A percentile compares a stretch with the other conserved stretches of the same genome.
Evolutionary conservation across 345 rosid species (phyloP).

Genomic region (Populus nigra): DNA sequence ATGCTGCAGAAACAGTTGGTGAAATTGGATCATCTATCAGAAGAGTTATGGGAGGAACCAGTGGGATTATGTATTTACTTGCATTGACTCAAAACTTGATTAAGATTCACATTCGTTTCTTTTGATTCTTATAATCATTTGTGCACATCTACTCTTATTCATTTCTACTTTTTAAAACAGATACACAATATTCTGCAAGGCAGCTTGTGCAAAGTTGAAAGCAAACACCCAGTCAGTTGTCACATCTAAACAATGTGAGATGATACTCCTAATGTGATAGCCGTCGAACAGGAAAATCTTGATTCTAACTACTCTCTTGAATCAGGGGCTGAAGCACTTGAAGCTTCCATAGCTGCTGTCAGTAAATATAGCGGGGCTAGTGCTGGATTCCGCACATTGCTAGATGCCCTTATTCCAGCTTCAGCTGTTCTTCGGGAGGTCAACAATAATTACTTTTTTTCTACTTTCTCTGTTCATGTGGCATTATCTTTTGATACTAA

Average conservation of each 20-base stretch:
- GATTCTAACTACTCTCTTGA: conserved; percentile 14
- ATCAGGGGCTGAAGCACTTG: conserved; percentile 86
- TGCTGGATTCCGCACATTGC: conserved; percentile 85
- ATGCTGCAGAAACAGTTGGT: conserved; percentile 82
- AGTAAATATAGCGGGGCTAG: conserved; percentile 93
- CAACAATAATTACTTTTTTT: background rate
- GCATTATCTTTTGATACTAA: conserved; percentile 3
- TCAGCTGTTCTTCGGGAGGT: conserved; percentile 78
- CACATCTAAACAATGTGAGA: conserved; percentile 77
- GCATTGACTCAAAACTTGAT: conserved; percentile 7
- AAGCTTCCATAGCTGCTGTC: conserved; percentile 76
- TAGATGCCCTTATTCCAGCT: conserved; percentile 97
- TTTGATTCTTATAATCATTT: background rate
- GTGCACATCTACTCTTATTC: background rate
- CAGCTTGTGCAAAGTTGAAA: conserved; percentile 78
- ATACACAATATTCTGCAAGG: conserved; percentile 77
- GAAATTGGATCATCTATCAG: conserved; percentile 82
- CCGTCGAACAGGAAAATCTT: conserved; percentile 7
- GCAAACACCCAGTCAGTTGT: conserved; percentile 44
- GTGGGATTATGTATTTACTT: conserved; percentile 74
- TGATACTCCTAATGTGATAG: conserved; percentile 13
- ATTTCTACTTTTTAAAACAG: conserved; percentile 37
- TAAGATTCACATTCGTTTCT: conserved; percentile 12
- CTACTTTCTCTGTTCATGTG: background rate
- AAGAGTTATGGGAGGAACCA: conserved; percentile 96